phyloP scores from a whole-genome alignment of 805 yeast species.

The Nakazawaea ernobii region DNA sequence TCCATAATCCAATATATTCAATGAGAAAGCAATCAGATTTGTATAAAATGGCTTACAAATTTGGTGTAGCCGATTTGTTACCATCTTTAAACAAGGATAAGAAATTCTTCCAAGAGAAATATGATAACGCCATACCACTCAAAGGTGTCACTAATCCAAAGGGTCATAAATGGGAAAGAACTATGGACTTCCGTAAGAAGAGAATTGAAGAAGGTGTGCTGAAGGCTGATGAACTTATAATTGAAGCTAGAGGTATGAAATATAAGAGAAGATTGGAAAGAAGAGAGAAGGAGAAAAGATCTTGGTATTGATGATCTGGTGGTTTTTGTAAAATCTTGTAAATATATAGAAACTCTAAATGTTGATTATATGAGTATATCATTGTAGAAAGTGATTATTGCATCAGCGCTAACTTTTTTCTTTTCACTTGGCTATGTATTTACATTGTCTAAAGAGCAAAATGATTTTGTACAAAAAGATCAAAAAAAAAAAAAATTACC shows the following conservation, averaged over 20 bases:
- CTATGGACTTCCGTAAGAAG: conserved; percentile 49
- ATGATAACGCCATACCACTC: conserved; percentile 61
- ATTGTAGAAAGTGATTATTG: no score
- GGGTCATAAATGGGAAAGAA: conserved; percentile 77
- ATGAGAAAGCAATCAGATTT: conserved; percentile 78
- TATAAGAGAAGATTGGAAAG: conserved; percentile 38
- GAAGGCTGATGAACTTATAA: conserved; percentile 59
- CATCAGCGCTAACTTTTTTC: no score
- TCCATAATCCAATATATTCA: conserved; percentile 75
- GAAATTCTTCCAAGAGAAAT: conserved; percentile 76
- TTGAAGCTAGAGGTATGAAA: conserved; percentile 56
- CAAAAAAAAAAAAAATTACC: no score
- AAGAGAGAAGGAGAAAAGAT: conserved; percentile 28
- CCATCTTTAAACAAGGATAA: conserved; percentile 59
- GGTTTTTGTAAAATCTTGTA: not conserved
- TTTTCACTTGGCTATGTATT: no score
- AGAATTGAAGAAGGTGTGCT: conserved; percentile 62
- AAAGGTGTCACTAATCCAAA: conserved; percentile 75
- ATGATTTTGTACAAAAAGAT: no score
- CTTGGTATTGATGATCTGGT: conserved; percentile 29
- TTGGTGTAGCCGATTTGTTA: conserved; percentile 72
- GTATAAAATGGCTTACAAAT: conserved; percentile 74
- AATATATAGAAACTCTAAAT: no score
- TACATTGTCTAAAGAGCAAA: no score
- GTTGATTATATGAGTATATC: no score